Evolutionary conservation across 345 rosid species (phyloP).

Genomic region (Excoecaria agallocha): DNA sequence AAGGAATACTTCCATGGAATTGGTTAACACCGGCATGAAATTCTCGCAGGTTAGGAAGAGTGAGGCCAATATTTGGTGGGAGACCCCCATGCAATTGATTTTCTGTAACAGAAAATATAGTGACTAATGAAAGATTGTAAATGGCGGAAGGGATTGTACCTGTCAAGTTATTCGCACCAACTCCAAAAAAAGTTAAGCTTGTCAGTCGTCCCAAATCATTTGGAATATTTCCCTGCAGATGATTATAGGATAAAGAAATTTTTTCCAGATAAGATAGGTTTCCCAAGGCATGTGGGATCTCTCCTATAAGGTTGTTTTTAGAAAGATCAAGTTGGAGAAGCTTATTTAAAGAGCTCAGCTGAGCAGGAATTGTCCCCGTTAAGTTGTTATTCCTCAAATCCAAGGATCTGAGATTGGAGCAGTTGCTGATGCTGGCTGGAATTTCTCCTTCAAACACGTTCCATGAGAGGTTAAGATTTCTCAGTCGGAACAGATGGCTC

Average conservation of each 20-base stretch:
- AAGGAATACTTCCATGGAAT: neutral
- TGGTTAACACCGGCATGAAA: neutral
- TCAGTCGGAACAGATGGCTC: neutral
- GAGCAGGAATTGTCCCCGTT: neutral
- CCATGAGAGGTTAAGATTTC: neutral
- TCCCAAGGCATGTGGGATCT: slow-evolving; percentile 1
- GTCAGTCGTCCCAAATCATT: slow-evolving; percentile 2
- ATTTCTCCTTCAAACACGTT: neutral
- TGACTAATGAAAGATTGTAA: neutral
- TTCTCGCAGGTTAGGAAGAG: neutral
- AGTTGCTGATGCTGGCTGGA: neutral
- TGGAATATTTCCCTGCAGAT: neutral
- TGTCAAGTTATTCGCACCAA: neutral
- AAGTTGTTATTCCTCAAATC: neutral
- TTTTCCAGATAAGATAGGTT: neutral
- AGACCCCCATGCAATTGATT: neutral
- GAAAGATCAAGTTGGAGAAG: neutral
- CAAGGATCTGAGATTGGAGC: neutral
- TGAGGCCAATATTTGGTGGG: neutral
- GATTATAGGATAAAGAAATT: neutral
- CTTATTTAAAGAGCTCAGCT: neutral
- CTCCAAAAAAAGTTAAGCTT: neutral
- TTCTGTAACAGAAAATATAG: neutral
- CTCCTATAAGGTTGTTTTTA: neutral
- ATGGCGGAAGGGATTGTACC: slow-evolving; percentile 3